Evolutionary conservation across 768 basidiomycete genomes (phyloP).

Genomic region (Paxillus ammoniavirescens): DNA sequence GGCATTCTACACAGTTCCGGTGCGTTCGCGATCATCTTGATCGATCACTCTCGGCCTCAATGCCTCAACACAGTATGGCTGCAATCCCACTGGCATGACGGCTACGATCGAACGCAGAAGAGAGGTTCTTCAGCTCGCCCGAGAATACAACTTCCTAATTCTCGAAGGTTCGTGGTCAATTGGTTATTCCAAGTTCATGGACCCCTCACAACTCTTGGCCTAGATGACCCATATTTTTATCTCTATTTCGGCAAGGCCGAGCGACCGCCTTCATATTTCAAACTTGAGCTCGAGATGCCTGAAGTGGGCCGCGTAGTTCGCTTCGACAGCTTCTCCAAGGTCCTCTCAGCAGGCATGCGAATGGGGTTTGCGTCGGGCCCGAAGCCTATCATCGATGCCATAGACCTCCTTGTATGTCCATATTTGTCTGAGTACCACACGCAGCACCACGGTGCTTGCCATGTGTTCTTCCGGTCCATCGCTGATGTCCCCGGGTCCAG

Average conservation of each 20-base stretch:
- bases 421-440: slow-evolving; percentile 3
- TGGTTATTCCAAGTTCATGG: not conserved
- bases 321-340: slow-evolving; percentile 89
- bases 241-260: slow-evolving; percentile 69
- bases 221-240: slow-evolving; percentile 81
- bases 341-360: slow-evolving; percentile 73
- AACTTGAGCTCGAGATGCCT: slow-evolving; percentile 65
- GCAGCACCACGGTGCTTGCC: slow-evolving; percentile 9
- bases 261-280: slow-evolving; percentile 77
- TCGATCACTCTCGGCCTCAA: slow-evolving; percentile 2
- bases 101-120: slow-evolving; percentile 65
- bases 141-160: slow-evolving; percentile 75
- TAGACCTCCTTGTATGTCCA: slow-evolving; percentile 64
- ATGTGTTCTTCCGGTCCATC: not conserved
- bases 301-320: slow-evolving; percentile 79
- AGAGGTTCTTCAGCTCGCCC: slow-evolving; percentile 69
- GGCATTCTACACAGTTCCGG: slow-evolving; percentile 78
- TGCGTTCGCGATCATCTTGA: slow-evolving; percentile 30
- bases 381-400: slow-evolving; percentile 57
- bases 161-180: slow-evolving; percentile 61
- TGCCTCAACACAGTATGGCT: slow-evolving; percentile 57
- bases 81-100: slow-evolving; percentile 85
- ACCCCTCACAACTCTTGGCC: not conserved
- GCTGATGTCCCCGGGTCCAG: slow-evolving; percentile 35
- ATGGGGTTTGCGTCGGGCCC: slow-evolving; percentile 84